Evolutionary conservation across 495 filamentous ascomycete species (phyloP).

Genomic region (Glutinoglossum americanum): DNA sequence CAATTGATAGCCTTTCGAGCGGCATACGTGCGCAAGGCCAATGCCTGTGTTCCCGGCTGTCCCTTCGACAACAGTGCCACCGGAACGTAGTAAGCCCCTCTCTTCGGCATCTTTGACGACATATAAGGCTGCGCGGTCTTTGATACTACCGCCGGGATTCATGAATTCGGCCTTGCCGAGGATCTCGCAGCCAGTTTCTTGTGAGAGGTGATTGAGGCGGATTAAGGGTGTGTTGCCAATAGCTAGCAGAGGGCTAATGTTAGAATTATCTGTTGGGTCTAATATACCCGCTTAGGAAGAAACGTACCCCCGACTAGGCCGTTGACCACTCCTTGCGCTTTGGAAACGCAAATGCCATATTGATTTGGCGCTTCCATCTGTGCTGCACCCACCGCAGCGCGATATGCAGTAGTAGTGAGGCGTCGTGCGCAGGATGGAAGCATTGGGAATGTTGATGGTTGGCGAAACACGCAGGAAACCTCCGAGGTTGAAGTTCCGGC

Average conservation of each 20-base stretch:
- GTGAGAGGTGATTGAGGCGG: conserved; percentile 66
- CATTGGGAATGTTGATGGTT: conserved; percentile 19
- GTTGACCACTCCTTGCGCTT: conserved; percentile 62
- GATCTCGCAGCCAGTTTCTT: conserved; percentile 81
- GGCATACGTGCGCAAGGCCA: conserved; percentile 89
- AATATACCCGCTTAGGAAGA: conserved; percentile 3
- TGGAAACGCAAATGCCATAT: conserved; percentile 46
- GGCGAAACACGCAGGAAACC: not conserved
- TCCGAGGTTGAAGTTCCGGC: too few relatives aligned
- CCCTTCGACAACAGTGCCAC: conserved; percentile 89
- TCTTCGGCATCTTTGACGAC: conserved; percentile 88
- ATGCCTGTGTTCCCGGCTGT: conserved; percentile 97
- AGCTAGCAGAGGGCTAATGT: conserved; percentile 26
- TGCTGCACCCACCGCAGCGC: conserved; percentile 21
- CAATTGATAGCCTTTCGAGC: conserved; percentile 76
- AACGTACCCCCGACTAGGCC: conserved; percentile 67
- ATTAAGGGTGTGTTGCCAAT: conserved; percentile 97
- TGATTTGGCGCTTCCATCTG: conserved; percentile 29
- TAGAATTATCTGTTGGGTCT: conserved; percentile 2
- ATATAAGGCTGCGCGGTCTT: conserved; percentile 89
- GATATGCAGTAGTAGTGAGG: conserved; percentile 32
- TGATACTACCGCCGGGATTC: conserved; percentile 90
- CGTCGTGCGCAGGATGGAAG: conserved; percentile 32
- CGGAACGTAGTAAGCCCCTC: conserved; percentile 53
- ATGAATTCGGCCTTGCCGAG: conserved; percentile 97